Base-by-base conservation (phyloP, 345 rosid species). In the Lumnitzera littorea region DNA sequence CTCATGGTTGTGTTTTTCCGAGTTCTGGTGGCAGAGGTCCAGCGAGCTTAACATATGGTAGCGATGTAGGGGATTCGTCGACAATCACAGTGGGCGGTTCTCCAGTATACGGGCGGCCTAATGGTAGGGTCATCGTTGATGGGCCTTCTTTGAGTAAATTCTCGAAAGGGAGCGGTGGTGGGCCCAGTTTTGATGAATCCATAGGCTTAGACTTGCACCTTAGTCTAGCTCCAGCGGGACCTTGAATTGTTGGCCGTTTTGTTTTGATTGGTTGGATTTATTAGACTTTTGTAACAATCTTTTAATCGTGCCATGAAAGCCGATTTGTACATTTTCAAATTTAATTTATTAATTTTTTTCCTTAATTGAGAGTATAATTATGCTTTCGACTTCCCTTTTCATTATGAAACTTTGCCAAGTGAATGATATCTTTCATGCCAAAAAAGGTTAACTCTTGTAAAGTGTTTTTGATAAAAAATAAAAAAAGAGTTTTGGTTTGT, bases 181-280 rank as follows among this genome's bases (percentile, higher is more conserved):
- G 88, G 56, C 81, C 96, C 15, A 77, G 69, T 50, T 84, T 82
- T n/a, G 96, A 89, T 48, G 95, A 91, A 43, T 57, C 73, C 17
- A 64, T 87, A 74, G 96, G 94, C 58, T 75, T 92, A 65, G 94
- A 89, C 71, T 80, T 92, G 76, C 98, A 92, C 74, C 96, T 92
- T 12, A 82, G 98, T 70, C 90, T 92, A 55, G 89, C 96, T 48
- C 98, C 98, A 4, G 84, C 96, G 48, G 87, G 86, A 48, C 86
- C 76, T 2, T 88, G 83, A 84, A 15, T 7, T 1, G 43, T 36
- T 36, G 7, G 43, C 10, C 9, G 11, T 4, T 5, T 36, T 36
- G 43, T 36, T 36, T 36, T 1, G 9, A 6, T 29, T 9, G 43
- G 43, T 36, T 36, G 43, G 11, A 4, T 4, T 9, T 1, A 7